These are phyloP conservation scores for Clonostachys rhizophaga DNA, from an alignment of 2,329 filamentous ascomycete species.

Conservation along the genomic window DNA sequence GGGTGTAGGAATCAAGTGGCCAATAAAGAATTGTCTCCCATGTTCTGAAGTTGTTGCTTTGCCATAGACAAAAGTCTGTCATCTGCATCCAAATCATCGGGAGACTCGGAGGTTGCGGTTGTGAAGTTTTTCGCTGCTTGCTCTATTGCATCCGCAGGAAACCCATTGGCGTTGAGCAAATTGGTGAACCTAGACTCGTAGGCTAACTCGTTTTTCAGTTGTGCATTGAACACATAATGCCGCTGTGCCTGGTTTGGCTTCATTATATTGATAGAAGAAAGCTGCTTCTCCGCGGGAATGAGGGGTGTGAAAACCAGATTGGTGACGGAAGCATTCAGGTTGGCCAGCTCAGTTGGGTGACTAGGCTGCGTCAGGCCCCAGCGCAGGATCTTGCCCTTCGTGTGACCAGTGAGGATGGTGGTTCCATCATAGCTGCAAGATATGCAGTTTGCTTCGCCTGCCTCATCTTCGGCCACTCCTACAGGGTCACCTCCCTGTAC, in stretches of 20 bases:
- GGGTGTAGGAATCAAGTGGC: no score
- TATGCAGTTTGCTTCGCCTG: slow-evolving; percentile 62
- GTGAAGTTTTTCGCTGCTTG: slow-evolving; percentile 41
- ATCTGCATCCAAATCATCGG: no score
- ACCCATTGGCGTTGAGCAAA: slow-evolving; percentile 40
- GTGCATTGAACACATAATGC: slow-evolving; percentile 61
- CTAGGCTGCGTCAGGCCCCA: slow-evolving; percentile 76
- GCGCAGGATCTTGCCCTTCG: slow-evolving; percentile 69
- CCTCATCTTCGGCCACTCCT: slow-evolving; percentile 55
- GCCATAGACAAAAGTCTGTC: no score
- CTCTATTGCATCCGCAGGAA: slow-evolving; percentile 41
- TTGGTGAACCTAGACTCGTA: slow-evolving; percentile 35
- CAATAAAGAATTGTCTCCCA: no score
- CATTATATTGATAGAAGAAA: slow-evolving; percentile 57
- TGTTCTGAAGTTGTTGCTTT: no score
- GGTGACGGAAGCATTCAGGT: slow-evolving; percentile 76
- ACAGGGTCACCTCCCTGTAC: slow-evolving; percentile 50
- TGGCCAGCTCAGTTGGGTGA: slow-evolving; percentile 62
- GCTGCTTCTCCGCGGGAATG: slow-evolving; percentile 31
- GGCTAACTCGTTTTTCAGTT: slow-evolving; percentile 45
- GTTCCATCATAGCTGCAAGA: slow-evolving; percentile 79
- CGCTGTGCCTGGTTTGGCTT: slow-evolving; percentile 73
- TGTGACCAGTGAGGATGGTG: slow-evolving; percentile 74
- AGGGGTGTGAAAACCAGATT: slow-evolving; percentile 73
- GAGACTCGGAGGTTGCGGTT: slow-evolving; percentile 7